A percentile compares a stretch with the other conserved stretches of the same genome.
Evolutionary conservation across 352 stramenopile species (phyloP).

Genomic region (Phytophthora fragariae): DNA sequence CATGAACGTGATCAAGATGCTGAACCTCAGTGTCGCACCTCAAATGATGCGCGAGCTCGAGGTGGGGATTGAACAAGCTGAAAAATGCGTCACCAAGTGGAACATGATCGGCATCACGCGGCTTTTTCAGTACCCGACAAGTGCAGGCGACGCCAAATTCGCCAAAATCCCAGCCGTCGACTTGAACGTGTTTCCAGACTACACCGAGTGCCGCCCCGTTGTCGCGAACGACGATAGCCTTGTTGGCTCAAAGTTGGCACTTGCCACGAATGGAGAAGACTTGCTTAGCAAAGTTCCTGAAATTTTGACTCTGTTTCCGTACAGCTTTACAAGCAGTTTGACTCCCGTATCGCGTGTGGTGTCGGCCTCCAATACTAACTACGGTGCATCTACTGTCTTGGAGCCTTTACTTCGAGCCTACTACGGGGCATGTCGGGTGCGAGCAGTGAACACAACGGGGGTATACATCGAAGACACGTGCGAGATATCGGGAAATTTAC

Average conservation of each 20-base stretch:
- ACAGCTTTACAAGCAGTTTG: neutral
- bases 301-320: neutral
- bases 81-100: neutral
- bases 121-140: neutral
- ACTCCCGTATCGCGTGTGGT: neutral
- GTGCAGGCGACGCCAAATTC: neutral
- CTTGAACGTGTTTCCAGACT: slow-evolving; percentile 2
- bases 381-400: neutral
- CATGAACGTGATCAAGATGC: neutral
- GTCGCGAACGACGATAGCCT: neutral
- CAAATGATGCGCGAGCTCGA: neutral
- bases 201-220: slow-evolving; percentile 1
- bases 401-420: neutral
- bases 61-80: neutral
- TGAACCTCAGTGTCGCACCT: neutral
- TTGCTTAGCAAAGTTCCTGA: neutral
- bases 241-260: neutral
- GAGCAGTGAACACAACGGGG: neutral
- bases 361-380: neutral
- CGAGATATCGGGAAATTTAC: neutral
- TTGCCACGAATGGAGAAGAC: neutral
- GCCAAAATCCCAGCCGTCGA: neutral
- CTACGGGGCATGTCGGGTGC: neutral
- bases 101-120: neutral
- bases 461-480: slow-evolving; percentile 4